These are phyloP conservation scores for Strobilomyces echinocephalus DNA, from an alignment of 768 basidiomycete species.

Conservation along the genomic window DNA sequence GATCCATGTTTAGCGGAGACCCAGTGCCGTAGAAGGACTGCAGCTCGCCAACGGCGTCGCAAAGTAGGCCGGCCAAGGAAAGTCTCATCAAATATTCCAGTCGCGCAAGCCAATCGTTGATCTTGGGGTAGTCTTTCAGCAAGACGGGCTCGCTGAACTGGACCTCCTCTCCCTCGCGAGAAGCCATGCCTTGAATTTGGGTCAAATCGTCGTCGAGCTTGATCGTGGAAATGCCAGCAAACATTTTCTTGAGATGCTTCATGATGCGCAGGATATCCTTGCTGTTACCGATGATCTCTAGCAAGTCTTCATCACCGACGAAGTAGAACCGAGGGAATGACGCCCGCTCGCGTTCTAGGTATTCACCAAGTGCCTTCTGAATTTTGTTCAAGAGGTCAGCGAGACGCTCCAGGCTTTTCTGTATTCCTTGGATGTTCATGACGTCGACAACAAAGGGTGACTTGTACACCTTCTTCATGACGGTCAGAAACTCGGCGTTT, in stretches of 20 bases:
- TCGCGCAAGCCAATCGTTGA: constrained; percentile 96
- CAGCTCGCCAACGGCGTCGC: constrained; percentile 75
- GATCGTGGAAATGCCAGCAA: constrained; percentile 92
- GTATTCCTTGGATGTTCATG: constrained; percentile 91
- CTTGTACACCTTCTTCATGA: constrained; percentile 99
- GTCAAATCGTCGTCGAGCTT: constrained; percentile 82
- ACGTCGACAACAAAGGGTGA: constrained; percentile 97
- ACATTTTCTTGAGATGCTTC: constrained; percentile 99
- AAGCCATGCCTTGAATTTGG: constrained; percentile 89
- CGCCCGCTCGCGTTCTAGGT: constrained; percentile 93
- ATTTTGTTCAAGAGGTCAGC: constrained; percentile 97
- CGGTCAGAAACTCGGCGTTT: constrained; percentile 94
- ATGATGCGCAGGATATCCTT: constrained; percentile 97
- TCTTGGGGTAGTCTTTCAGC: constrained; percentile 91
- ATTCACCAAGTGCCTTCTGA: constrained; percentile 98
- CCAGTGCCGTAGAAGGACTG: constrained; percentile 73
- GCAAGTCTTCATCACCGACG: constrained; percentile 95
- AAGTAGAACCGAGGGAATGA: constrained; percentile 99
- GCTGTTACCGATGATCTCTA: constrained; percentile 99
- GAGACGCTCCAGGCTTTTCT: constrained; percentile 95
- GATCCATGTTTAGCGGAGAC: constrained; percentile 52
- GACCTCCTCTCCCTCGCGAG: constrained; percentile 94
- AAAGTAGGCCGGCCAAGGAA: constrained; percentile 79
- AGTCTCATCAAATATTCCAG: constrained; percentile 91
- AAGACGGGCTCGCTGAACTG: constrained; percentile 76